Conservation (phyloP, 495 filamentous ascomycete species). For the Aspergillus ellipticus region DNA sequence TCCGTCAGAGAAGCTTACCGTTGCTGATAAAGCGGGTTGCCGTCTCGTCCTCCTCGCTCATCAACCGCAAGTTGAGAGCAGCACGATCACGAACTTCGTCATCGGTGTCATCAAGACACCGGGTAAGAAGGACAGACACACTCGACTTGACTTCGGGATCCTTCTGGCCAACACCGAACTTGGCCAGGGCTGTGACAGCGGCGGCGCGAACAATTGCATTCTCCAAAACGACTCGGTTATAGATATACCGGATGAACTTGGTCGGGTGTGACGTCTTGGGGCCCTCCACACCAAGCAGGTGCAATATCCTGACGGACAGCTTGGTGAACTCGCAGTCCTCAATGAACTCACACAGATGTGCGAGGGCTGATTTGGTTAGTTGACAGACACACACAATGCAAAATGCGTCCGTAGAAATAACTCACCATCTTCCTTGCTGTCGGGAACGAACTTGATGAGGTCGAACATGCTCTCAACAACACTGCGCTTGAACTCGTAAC, state of each 20-base stretch:
- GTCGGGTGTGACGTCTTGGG: constrained; percentile 94
- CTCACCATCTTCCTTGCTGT: constrained; percentile 87
- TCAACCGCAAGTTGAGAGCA: constrained; percentile 85
- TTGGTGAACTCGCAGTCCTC: constrained; percentile 99
- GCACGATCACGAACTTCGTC: constrained; percentile 97
- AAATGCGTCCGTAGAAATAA: neutral
- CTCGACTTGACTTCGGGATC: constrained; percentile 95
- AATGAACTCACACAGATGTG: constrained; percentile 97
- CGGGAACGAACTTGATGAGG: constrained; percentile 97
- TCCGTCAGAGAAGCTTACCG: constrained; percentile 48
- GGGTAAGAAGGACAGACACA: constrained; percentile 84
- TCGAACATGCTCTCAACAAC: constrained; percentile 99
- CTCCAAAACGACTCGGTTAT: constrained; percentile 96
- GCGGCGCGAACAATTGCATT: constrained; percentile 95
- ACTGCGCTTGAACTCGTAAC: constrained; percentile 95
- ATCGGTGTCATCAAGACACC: constrained; percentile 95
- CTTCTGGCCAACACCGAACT: constrained; percentile 96
- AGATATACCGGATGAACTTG: constrained; percentile 99
- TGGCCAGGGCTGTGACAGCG: constrained; percentile 91
- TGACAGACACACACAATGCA: neutral
- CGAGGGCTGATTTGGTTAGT: constrained; percentile 57
- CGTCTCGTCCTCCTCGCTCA: constrained; percentile 79
- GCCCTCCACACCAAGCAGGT: constrained; percentile 89
- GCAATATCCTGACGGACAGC: constrained; percentile 89
- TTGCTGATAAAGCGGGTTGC: constrained; percentile 87